A percentile compares a stretch with the other conserved stretches of the same genome.
These are phyloP conservation scores for Hypoxylon sp. DNA, from an alignment of 2,329 filamentous ascomycete species.

Conservation along the genomic window DNA sequence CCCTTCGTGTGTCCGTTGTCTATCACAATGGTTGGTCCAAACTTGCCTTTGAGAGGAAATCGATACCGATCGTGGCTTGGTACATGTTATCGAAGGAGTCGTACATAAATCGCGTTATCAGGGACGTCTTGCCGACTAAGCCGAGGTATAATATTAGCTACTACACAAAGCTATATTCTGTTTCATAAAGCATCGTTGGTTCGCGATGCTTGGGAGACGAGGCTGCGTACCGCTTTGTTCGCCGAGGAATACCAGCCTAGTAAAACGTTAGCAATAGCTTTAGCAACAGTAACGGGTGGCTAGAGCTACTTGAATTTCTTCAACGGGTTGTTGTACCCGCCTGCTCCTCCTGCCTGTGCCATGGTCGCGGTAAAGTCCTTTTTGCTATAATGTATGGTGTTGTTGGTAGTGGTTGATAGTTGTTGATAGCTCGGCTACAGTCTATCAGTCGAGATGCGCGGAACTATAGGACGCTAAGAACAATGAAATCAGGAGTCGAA, in stretches of 20 bases:
- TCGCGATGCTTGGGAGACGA: constrained; percentile 6
- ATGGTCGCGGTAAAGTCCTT: constrained; percentile 66
- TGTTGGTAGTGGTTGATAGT: constrained; percentile 18
- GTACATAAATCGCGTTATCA: constrained; percentile 99
- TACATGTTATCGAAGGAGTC: constrained; percentile 99
- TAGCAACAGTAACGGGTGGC: constrained; percentile 27
- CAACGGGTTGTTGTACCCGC: constrained; percentile 97
- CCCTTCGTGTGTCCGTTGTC: not conserved
- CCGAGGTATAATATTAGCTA: constrained; percentile 27
- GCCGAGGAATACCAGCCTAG: constrained; percentile 93
- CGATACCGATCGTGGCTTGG: constrained; percentile 98
- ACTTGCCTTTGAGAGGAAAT: constrained; percentile 95
- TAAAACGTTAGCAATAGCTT: constrained; percentile 29
- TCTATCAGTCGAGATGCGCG: constrained; percentile 29
- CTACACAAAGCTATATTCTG: constrained; percentile 6
- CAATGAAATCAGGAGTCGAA: constrained; percentile 18
- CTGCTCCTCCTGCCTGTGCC: constrained; percentile 78
- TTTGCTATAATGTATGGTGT: constrained; percentile 12
- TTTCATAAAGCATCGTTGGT: not conserved
- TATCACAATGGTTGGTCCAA: not conserved
- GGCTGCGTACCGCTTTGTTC: constrained; percentile 91
- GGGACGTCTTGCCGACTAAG: constrained; percentile 95
- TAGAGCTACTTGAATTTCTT: constrained; percentile 97
- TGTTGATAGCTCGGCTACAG: constrained; percentile 8
- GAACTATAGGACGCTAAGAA: constrained; percentile 22